Evolutionary conservation across 345 rosid species (phyloP), one percentile per base, ranked within the genome.

Genomic region (Iberis pinnata): DNA sequence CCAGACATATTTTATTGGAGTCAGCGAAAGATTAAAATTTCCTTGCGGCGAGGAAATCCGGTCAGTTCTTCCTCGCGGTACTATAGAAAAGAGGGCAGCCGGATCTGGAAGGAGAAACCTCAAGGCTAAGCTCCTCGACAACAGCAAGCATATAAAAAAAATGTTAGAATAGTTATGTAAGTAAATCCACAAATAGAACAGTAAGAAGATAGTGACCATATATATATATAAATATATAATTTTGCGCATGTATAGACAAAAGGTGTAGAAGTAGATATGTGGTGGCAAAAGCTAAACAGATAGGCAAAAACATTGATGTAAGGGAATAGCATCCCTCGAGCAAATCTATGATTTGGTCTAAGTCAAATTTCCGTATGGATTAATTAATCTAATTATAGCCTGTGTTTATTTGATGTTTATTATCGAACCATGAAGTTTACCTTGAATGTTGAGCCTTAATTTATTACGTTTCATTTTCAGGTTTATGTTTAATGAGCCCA

Each of bases 271-370:
- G 48, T 49, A 49, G 54, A 58, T 50, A 65, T 58, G 70, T 50
- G 70, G 70, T 58, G 70, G 53, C 70, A 65, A 58, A 48, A 65
- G 43, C 41, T 50, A 64, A 54, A 58, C 70, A 58, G 70, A 53
- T 58, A 43, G 64, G 53, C 59, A 65, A 26, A 57, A 36, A 43
- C 43, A 51, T 58, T 58, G 60, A 43, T 65, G 59, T 19, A 51
- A 65, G 59, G 52, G 53, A 51, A 58, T 51, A 43, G 27, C 70
- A 51, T 65, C 48, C 58, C 60, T 65, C 43, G 59, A 65, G 49
- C 60, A 36, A 43, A 50, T 58, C 43, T 64, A 58, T 58, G 60
- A 65, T 58, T 58, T 65, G 33, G 43, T 58, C 61, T 47, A 65
- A 50, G 64, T 65, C 47, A 66, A 58, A 31, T 51, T 65, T 58